phyloP scores from a whole-genome alignment of 441 rosid species.

The Croton laevigatus region DNA sequence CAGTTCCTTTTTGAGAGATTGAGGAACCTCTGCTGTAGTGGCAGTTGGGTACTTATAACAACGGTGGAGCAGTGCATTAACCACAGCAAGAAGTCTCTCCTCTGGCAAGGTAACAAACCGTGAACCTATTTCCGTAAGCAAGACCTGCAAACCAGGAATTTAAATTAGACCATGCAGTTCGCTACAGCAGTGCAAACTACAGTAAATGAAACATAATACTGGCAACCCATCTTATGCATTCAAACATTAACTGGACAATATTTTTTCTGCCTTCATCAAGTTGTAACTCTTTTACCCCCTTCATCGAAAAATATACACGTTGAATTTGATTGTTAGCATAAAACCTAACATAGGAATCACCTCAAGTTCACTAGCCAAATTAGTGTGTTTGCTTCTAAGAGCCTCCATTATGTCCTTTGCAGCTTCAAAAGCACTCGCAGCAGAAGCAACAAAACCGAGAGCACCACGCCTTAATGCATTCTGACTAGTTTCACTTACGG shows the following conservation, averaged over 20 bases:
- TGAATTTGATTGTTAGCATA: neutral
- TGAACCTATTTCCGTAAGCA: slow-evolving; percentile 97
- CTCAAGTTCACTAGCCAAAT: slow-evolving; percentile 97
- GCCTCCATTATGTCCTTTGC: slow-evolving; percentile 99
- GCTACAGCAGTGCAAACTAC: neutral
- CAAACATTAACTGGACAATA: neutral
- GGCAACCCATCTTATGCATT: neutral
- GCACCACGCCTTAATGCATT: slow-evolving; percentile 63
- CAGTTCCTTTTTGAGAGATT: slow-evolving; percentile 97
- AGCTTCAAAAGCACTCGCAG: slow-evolving; percentile 89
- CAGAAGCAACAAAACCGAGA: slow-evolving; percentile 64
- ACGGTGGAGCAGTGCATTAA: slow-evolving; percentile 98
- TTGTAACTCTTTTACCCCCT: neutral
- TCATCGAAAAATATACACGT: neutral
- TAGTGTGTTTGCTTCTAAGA: slow-evolving; percentile 91
- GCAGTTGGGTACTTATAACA: slow-evolving; percentile 99
- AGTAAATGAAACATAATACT: neutral
- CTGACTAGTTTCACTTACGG: slow-evolving; percentile 64
- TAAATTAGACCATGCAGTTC: neutral
- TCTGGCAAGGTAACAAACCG: slow-evolving; percentile 96
- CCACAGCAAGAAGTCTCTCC: slow-evolving; percentile 98
- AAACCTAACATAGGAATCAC: slow-evolving; percentile 37
- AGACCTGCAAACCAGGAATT: slow-evolving; percentile 45
- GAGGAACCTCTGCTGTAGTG: slow-evolving; percentile 97
- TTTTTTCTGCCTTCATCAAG: neutral